Conservation (phyloP, 139 green algal genomes). For the Coccomyxa sp. region DNA sequence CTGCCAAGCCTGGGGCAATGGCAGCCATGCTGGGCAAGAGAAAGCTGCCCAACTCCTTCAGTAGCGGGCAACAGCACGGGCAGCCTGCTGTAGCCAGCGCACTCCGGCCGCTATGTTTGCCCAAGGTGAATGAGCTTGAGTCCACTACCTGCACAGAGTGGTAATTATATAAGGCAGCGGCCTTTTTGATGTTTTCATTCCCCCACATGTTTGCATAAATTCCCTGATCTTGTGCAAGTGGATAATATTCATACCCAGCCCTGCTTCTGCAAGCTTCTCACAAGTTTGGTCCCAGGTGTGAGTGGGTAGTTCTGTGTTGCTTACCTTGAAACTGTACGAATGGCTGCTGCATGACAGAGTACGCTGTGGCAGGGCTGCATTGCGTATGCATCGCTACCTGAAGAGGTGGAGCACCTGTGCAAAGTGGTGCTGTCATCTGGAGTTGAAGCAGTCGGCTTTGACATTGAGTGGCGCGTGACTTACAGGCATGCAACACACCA, state of each 20-base stretch:
- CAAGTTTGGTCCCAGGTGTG: not conserved
- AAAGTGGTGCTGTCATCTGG: not conserved
- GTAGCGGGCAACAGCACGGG: no score
- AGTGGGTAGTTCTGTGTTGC: not conserved
- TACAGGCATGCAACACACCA: conserved; percentile 18
- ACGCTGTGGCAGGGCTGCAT: conserved; percentile 9
- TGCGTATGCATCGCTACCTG: conserved; percentile 5
- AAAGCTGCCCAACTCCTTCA: no score
- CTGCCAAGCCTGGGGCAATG: no score
- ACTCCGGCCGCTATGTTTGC: no score
- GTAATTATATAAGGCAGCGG: no score
- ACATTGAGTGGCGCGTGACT: conserved; percentile 46
- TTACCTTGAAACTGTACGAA: not conserved
- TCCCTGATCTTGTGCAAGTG: not conserved
- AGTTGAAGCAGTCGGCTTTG: conserved; percentile 31
- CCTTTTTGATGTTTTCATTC: not conserved
- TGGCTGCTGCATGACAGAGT: not conserved
- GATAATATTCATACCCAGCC: not conserved
- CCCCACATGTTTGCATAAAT: not conserved
- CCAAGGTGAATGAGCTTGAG: no score
- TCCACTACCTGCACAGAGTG: no score
- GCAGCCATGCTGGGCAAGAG: no score
- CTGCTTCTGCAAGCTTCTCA: not conserved
- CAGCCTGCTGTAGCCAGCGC: no score
- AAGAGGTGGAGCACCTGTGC: conserved; percentile 15